Evolutionary conservation across 2,329 filamentous ascomycete genomes (phyloP).

Genomic region (Coniosporium tulheliwenetii): DNA sequence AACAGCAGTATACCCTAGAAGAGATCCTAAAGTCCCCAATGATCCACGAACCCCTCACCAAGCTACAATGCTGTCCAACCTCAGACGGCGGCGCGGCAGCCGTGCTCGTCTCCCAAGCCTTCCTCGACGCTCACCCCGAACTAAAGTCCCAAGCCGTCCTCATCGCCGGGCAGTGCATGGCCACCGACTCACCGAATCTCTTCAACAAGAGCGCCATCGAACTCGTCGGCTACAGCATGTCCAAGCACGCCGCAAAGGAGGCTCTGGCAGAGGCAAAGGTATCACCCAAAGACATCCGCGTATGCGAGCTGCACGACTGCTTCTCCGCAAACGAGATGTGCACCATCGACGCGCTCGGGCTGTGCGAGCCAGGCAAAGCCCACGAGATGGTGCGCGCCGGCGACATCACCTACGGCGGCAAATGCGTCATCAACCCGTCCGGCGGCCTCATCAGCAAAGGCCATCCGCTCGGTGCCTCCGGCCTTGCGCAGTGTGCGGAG

Average conservation of each 20-base stretch:
- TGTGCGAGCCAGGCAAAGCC: constrained; percentile 65
- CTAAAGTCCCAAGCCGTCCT: constrained; percentile 70
- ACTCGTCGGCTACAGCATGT: constrained; percentile 81
- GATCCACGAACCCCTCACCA: constrained; percentile 80
- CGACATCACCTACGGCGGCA: constrained; percentile 81
- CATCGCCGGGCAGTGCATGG: constrained; percentile 74
- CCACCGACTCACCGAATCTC: constrained; percentile 67
- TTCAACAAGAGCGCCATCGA: constrained; percentile 75
- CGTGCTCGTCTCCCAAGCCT: constrained; percentile 74
- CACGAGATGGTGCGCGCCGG: constrained; percentile 79
- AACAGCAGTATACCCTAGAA: constrained; percentile 75
- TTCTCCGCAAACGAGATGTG: constrained; percentile 94
- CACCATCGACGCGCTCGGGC: constrained; percentile 70
- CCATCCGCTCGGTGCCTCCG: constrained; percentile 83
- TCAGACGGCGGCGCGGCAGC: constrained; percentile 84
- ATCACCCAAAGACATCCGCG: constrained; percentile 51
- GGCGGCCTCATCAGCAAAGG: constrained; percentile 93
- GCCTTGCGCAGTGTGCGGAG: constrained; percentile 91
- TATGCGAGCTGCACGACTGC: constrained; percentile 92
- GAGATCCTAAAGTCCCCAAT: constrained; percentile 61
- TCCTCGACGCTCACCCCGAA: constrained; percentile 72
- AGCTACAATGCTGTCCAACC: constrained; percentile 96
- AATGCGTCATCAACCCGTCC: constrained; percentile 77
- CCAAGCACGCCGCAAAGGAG: constrained; percentile 47
- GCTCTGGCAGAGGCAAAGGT: constrained; percentile 63